These are phyloP conservation scores for Poa annua DNA, from an alignment of 176 grass and related monocot species.

Conservation along the genomic window DNA sequence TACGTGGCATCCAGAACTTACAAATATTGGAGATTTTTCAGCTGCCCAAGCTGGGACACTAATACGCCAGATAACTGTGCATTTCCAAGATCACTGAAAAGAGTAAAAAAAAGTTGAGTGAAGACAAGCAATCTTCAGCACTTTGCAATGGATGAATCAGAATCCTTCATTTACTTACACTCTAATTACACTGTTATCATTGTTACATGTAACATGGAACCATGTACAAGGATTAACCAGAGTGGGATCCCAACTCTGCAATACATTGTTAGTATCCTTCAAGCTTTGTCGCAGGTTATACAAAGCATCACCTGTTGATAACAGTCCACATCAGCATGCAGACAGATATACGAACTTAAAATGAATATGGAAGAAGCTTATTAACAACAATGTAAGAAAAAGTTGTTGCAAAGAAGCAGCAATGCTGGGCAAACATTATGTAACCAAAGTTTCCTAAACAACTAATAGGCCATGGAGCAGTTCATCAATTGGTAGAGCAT, in stretches of 20 bases:
- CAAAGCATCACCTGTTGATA: conserved; percentile 70
- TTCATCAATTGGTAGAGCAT: conserved; percentile 18
- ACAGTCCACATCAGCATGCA: conserved; percentile 1
- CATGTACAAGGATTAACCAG: conserved; percentile 82
- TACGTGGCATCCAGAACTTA: conserved; percentile 54
- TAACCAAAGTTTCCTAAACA: background rate
- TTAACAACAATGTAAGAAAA: background rate
- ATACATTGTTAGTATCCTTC: conserved; percentile 59
- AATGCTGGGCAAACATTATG: conserved; percentile 3
- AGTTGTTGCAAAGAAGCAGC: background rate
- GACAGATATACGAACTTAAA: conserved; percentile 2
- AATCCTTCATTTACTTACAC: conserved; percentile 54
- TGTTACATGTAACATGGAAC: conserved; percentile 84
- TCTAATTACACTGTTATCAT: conserved; percentile 69
- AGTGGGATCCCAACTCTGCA: conserved; percentile 80
- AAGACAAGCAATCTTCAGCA: background rate
- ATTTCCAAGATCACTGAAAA: conserved; percentile 82
- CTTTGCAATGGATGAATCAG: conserved; percentile 1
- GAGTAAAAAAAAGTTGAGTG: background rate
- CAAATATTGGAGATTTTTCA: conserved; percentile 83
- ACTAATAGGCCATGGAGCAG: background rate
- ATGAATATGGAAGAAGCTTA: conserved; percentile 3
- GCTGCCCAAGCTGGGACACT: conserved; percentile 61
- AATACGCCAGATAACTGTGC: conserved; percentile 66
- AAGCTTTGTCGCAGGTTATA: conserved; percentile 61